phyloP scores from a whole-genome alignment of 805 yeast genomes.

The Tetrapisispora pingtungensis region DNA sequence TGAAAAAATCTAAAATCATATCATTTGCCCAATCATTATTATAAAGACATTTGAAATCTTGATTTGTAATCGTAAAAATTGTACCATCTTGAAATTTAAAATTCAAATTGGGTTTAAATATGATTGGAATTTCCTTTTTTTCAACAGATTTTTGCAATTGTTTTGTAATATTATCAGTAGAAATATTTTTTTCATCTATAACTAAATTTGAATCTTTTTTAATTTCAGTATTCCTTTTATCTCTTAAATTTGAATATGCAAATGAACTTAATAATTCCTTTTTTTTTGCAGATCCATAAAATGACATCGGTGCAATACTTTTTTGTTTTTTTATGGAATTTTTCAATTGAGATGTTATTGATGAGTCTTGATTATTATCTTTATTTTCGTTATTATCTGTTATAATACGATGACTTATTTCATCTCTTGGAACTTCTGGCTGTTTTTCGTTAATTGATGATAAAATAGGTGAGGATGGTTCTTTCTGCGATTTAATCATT shows the following conservation, averaged over 20 bases:
- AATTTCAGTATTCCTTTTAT: not conserved
- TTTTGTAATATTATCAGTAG: not conserved
- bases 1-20: slow-evolving; percentile 73
- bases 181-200: not conserved
- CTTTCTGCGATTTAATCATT: no score
- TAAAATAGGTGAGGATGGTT: no score
- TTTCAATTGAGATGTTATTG: no score
- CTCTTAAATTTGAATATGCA: not conserved
- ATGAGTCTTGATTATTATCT: no score
- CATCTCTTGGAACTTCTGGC: no score
- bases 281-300: slow-evolving; percentile 1
- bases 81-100: slow-evolving; percentile 46
- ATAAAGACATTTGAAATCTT: slow-evolving; percentile 71
- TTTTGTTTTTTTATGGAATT: not conserved
- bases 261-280: not conserved
- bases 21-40: slow-evolving; percentile 87
- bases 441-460: no score
- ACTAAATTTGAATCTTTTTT: not conserved
- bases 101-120: slow-evolving; percentile 35
- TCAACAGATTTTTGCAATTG: not conserved
- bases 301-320: not conserved
- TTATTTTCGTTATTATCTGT: no score
- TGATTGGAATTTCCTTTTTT: slow-evolving; percentile 17
- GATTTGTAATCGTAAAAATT: slow-evolving; percentile 45
- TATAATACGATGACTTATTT: no score